phyloP scores from a whole-genome alignment of 441 rosid genomes.

The Jatropha multifida region DNA sequence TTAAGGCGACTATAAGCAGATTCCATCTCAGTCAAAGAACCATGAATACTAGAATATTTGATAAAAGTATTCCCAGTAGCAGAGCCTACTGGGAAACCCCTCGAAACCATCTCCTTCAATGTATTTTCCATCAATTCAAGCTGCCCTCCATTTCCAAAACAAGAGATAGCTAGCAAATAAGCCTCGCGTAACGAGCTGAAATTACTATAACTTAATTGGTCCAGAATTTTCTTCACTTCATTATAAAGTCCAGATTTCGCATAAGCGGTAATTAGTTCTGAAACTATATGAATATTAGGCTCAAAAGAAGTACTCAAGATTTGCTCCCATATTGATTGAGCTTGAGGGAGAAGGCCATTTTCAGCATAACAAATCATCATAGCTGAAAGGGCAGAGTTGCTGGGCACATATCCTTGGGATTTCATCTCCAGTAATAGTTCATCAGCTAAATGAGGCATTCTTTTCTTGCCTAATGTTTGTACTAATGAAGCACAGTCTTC shows the following conservation, averaged over 20 bases:
- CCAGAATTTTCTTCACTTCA: constrained; percentile 41
- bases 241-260: constrained; percentile 39
- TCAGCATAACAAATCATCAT: constrained; percentile 56
- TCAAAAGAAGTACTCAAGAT: constrained; percentile 43
- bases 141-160: constrained; percentile 65
- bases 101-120: constrained; percentile 45
- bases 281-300: constrained; percentile 42
- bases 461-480: constrained; percentile 29
- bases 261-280: constrained; percentile 52
- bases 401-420: constrained; percentile 42
- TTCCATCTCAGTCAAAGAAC: constrained; percentile 64
- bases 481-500: constrained; percentile 45
- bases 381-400: constrained; percentile 43
- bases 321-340: constrained; percentile 57
- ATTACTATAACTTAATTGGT: constrained; percentile 43
- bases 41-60: constrained; percentile 51
- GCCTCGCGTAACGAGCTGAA: constrained; percentile 32
- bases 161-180: constrained; percentile 53
- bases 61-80: constrained; percentile 51
- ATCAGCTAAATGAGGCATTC: constrained; percentile 44
- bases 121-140: constrained; percentile 62
- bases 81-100: constrained; percentile 46
- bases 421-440: constrained; percentile 49
- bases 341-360: constrained; percentile 48
- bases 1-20: constrained; percentile 54